Evolutionary conservation across 441 rosid genomes (phyloP).

Genomic region (Jatropha podagrica): DNA sequence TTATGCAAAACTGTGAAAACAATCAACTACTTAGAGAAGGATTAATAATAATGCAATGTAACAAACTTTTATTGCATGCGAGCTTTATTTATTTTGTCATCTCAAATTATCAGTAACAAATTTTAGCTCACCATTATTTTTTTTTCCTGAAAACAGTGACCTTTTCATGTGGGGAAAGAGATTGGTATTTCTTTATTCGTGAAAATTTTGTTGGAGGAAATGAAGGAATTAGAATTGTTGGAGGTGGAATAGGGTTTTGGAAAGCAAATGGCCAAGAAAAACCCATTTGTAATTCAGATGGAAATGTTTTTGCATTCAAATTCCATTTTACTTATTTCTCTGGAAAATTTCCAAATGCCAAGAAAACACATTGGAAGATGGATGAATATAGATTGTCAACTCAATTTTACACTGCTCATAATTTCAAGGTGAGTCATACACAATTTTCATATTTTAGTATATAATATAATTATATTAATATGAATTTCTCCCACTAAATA

Average conservation of each 20-base stretch:
- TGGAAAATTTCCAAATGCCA: conserved; percentile 6
- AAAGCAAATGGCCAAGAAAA: conserved; percentile 9
- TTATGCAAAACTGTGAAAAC: too few relatives aligned
- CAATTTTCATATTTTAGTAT: background rate
- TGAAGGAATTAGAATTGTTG: background rate
- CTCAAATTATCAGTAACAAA: too few relatives aligned
- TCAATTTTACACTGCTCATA: background rate
- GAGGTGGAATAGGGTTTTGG: conserved; percentile 11
- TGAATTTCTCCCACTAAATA: too few relatives aligned
- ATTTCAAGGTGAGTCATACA: background rate
- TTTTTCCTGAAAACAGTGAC: conserved; percentile 3
- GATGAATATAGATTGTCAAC: conserved; percentile 14
- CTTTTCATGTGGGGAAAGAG: background rate
- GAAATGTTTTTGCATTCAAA: conserved; percentile 21
- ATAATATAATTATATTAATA: too few relatives aligned
- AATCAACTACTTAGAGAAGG: too few relatives aligned
- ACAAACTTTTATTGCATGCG: too few relatives aligned
- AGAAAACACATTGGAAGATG: conserved; percentile 35
- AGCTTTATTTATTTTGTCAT: too few relatives aligned
- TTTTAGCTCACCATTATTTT: background rate
- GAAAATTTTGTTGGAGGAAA: background rate
- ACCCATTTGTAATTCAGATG: background rate
- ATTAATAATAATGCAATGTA: too few relatives aligned
- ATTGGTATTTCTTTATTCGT: conserved; percentile 28
- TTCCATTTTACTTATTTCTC: conserved; percentile 18